Base-by-base conservation (phyloP, 225 moss, liverwort and hornwort genomes). In the Lunularia cruciata region DNA sequence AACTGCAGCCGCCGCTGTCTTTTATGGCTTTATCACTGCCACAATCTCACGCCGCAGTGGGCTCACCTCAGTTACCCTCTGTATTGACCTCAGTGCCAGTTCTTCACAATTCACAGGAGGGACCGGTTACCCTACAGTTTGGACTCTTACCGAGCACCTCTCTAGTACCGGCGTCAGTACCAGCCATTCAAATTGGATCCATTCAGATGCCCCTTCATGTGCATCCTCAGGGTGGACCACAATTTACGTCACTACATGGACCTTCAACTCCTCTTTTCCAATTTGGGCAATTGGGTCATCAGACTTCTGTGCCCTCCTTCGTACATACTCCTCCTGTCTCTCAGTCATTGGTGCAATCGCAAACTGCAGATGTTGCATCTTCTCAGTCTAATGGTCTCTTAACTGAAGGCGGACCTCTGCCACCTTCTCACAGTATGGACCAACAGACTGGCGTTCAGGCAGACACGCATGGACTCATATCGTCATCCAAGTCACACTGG, bases 181-280 rank as follows among this genome's bases (percentile, higher is more conserved):
- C 96, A 72, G 96, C 93, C 43, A 98, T 98, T 46, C 96, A 98
- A 65, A 98, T 98, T 67, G 96, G 96, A 34, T 98, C 96, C 36
- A 90, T 98, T 78, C 92, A 90, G 74, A 98, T 89, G 87, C 96
- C 96, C 22, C 85, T 98, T 14, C 90, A 91, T 75, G 77, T 92
- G 65, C 86, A 78, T 77, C 79, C 85, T 71, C 92, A 90, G 71
- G 68, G 68, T 70, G 84, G 83, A 43, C 80, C 80, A 47, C 87
- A 86, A 38, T 84, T 86, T 46, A 70, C 69, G 6, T 40, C 76
- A 71, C 68, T 83, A 73, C 69, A 81, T 19, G 71, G 81, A 55
- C 68, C 84, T 60, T 72, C 82, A 69, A 51, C 84, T 66, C 86
- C 90, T 28, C 35, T 89, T 34, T 91, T 98, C 61, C 96, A 98